phyloP scores from a whole-genome alignment of 371 early-diverging fungal genomes.

The Syncephalastrum sp. region DNA sequence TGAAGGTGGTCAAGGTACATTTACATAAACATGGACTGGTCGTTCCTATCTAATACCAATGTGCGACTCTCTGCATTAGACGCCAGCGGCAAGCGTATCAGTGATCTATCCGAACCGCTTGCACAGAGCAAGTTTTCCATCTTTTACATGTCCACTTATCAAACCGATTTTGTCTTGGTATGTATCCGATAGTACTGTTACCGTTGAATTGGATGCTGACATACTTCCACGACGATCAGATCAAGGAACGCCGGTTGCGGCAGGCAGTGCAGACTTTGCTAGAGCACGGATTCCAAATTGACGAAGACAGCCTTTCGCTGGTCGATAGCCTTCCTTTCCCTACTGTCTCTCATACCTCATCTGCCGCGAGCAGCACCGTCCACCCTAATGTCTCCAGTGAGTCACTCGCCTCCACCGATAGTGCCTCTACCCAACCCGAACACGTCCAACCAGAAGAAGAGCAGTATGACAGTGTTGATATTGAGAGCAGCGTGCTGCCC shows the following conservation, averaged over 20 bases:
- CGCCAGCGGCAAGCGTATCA: constrained; percentile 70
- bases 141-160: constrained; percentile 73
- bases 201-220: too few species aligned
- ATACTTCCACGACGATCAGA: constrained; percentile 24
- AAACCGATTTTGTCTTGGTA: constrained; percentile 75
- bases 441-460: constrained; percentile 1
- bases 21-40: not conserved
- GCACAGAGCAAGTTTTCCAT: constrained; percentile 67
- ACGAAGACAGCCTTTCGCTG: constrained; percentile 38
- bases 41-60: not conserved
- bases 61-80: constrained; percentile 30
- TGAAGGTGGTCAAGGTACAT: constrained; percentile 62
- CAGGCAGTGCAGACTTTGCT: constrained; percentile 59
- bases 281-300: constrained; percentile 53
- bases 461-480: not conserved
- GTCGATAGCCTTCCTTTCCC: constrained; percentile 16
- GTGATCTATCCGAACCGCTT: constrained; percentile 67
- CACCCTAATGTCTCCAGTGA: constrained; percentile 12
- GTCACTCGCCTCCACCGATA: constrained; percentile 10
- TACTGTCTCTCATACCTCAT: constrained; percentile 4
- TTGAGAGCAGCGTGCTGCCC: constrained; percentile 36
- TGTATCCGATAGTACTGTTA: not conserved
- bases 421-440: constrained; percentile 6
- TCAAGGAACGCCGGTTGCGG: constrained; percentile 60
- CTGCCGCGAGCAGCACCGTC: constrained; percentile 1